Conservation (phyloP, 495 filamentous ascomycete genomes). For the Penicillium mononematosum region DNA sequence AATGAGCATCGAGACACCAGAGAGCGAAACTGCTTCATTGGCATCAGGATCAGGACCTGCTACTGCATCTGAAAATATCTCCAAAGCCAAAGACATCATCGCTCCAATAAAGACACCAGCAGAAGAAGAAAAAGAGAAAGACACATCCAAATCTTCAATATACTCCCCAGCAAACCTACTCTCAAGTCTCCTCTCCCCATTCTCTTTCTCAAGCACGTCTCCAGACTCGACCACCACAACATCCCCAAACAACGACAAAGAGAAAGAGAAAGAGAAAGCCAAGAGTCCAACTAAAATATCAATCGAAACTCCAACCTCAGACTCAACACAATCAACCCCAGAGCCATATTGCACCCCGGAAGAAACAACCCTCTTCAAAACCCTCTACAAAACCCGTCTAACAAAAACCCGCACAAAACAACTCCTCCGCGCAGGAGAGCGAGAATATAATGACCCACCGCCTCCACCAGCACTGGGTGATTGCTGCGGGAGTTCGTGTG, state of each 20-base stretch:
- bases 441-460: constrained; percentile 37
- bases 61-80: neutral
- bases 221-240: neutral
- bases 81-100: neutral
- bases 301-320: constrained; percentile 2
- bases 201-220: constrained; percentile 1
- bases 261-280: neutral
- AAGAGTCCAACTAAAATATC: constrained; percentile 9
- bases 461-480: constrained; percentile 38
- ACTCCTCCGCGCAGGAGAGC: constrained; percentile 37
- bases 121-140: neutral
- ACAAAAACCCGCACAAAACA: constrained; percentile 40
- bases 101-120: neutral
- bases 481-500: constrained; percentile 46
- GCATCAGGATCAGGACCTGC: neutral
- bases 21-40: neutral
- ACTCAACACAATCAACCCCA: constrained; percentile 4
- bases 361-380: constrained; percentile 33
- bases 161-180: constrained; percentile 7
- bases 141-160: neutral
- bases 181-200: constrained; percentile 8
- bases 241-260: neutral
- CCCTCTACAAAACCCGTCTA: constrained; percentile 32
- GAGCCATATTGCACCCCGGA: constrained; percentile 29
- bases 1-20: constrained; percentile 9